phyloP scores from a whole-genome alignment of 805 yeast genomes.

The Pichia ethanolica region DNA sequence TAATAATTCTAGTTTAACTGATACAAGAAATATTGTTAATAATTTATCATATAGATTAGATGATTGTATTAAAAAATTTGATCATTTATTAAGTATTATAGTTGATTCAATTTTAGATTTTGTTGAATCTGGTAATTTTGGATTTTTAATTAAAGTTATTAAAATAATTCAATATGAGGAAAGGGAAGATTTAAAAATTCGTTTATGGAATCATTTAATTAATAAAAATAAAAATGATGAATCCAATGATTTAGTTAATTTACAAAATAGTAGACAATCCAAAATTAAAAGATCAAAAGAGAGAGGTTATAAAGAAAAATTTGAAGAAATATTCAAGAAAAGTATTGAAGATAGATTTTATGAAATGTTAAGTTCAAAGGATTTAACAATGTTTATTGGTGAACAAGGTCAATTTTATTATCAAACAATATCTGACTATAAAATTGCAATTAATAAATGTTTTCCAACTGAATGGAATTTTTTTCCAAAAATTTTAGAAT shows the following conservation, averaged over 20 bases:
- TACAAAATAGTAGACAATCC: background rate
- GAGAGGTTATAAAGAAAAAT: conserved; percentile 56
- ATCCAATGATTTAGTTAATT: conserved; percentile 9
- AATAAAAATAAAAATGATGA: conserved; percentile 9
- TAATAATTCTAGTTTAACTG: conserved; percentile 35
- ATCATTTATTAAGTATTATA: conserved; percentile 53
- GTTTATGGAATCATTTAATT: conserved; percentile 18
- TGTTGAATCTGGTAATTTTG: conserved; percentile 57
- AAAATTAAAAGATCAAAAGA: conserved; percentile 35
- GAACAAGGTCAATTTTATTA: conserved; percentile 72
- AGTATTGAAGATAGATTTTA: conserved; percentile 62
- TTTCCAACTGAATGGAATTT: conserved; percentile 76
- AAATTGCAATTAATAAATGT: conserved; percentile 46
- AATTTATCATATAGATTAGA: conserved; percentile 47
- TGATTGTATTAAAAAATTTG: conserved; percentile 50
- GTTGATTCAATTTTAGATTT: conserved; percentile 60
- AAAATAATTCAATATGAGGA: conserved; percentile 79
- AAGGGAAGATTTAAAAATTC: conserved; percentile 58
- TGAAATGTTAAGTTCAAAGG: conserved; percentile 47
- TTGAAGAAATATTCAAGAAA: conserved; percentile 49
- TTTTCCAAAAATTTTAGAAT: conserved; percentile 48
- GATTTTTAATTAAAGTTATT: conserved; percentile 62
- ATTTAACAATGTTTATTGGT: conserved; percentile 44
- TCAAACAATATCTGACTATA: conserved; percentile 65
- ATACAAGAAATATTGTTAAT: conserved; percentile 58